Evolutionary conservation across 169 alveolate species (phyloP).

Genomic region (Theileria sp.): DNA sequence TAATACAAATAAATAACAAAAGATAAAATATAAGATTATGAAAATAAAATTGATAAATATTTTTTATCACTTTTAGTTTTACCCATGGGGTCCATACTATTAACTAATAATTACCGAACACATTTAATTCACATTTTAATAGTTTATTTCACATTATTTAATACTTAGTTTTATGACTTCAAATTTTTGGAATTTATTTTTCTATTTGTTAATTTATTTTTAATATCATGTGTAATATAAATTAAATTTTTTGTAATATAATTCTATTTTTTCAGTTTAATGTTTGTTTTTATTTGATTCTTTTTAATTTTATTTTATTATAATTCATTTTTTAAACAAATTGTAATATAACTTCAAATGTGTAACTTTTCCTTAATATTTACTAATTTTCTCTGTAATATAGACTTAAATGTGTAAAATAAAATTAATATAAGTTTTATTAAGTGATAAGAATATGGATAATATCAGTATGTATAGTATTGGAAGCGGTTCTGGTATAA

Average conservation of each 20-base stretch:
- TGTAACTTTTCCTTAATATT: background rate
- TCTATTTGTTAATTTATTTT: background rate
- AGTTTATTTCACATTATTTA: background rate
- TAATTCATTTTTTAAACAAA: too few relatives aligned
- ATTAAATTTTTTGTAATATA: too few relatives aligned
- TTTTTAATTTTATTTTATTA: too few relatives aligned
- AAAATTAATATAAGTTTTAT: background rate
- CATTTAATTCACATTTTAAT: background rate
- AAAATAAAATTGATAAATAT: too few relatives aligned
- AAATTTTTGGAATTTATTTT: too few relatives aligned
- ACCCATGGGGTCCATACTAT: background rate
- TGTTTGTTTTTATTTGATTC: background rate
- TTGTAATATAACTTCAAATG: background rate
- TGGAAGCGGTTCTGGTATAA: conserved; percentile 3
- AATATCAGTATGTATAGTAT: background rate
- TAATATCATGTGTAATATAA: background rate
- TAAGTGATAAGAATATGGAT: background rate
- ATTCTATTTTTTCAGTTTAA: background rate
- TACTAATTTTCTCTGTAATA: background rate
- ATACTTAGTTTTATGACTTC: too few relatives aligned
- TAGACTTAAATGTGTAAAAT: background rate
- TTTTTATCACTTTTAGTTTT: background rate
- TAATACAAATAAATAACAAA: background rate
- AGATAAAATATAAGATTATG: background rate
- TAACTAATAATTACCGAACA: background rate